Base-by-base conservation (phyloP, 139 green algal species). In the Chlorella sp. region DNA sequence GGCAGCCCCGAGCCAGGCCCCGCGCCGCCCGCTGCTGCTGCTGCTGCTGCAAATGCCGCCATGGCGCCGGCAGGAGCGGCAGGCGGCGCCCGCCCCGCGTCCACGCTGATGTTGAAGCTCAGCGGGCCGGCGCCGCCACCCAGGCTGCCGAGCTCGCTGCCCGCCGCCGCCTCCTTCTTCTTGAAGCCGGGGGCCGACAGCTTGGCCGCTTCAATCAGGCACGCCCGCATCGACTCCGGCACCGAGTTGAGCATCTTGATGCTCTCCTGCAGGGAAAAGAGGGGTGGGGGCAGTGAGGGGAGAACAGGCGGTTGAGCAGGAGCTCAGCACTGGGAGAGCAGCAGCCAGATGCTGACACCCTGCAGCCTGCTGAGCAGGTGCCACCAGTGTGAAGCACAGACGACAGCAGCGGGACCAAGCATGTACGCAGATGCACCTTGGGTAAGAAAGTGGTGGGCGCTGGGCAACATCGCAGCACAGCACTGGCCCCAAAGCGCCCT, bases 161-260 rank as follows among this genome's bases (percentile, higher is more conserved):
- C 51, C 21, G 51, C 51, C 15, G 26, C 60, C 1, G 34, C 9
- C 25, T 71, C 55, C 28, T 39, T 34, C 56, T 86, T 80, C 56
- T 80, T 80, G 69, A 86, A 80, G 26, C 70, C 81, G 1, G 81
- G 81, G 4, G 70, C 81, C 12, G 81, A 71, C 36, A 86, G 69
- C 81, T 80, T 86, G 34, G 81, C 81, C 16, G 82, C 82, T 57
- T 87, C 82, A 34, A 87, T 74, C 57, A 87, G 72, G 60, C 72
- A 81, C 1, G 60, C 44, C 6, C 71, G 71, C 60, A 72, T 80
- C 25, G 25, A 38, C 30, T 71, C 72, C 11, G 82, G 72, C 72
- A 87, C 38, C 7, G 60, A 76, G 60, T 87, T 82, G 30, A 87
- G 82, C 71, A 87, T 81, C 18, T 82, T 74, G 23, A 87, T 75